A percentile compares a stretch with the other conserved stretches of the same genome.
Conservation (phyloP, 2,329 filamentous ascomycete species). For the Phialophora expanda region DNA sequence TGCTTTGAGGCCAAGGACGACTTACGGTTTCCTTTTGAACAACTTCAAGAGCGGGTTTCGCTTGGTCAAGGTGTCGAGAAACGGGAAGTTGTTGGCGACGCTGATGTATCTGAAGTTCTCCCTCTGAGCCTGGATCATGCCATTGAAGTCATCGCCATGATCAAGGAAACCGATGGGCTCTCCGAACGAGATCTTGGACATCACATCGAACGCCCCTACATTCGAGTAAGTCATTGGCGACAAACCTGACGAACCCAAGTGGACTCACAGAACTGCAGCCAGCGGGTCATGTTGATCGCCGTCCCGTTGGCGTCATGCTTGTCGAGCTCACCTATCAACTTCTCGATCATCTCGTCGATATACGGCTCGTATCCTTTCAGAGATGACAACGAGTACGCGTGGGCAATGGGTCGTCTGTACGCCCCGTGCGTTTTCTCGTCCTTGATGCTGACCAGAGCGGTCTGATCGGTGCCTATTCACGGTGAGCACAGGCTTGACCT, state of each 20-base stretch:
- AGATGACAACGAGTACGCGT: constrained; percentile 10
- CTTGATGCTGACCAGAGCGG: constrained; percentile 19
- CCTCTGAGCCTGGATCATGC: constrained; percentile 16
- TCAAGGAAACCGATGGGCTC: constrained; percentile 18
- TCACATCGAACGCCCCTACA: constrained; percentile 16
- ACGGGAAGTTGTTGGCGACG: constrained; percentile 17
- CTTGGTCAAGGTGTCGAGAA: constrained; percentile 17
- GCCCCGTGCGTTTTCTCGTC: constrained; percentile 16
- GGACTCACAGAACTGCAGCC: constrained; percentile 17
- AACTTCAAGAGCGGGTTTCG: constrained; percentile 10
- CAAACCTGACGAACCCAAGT: neutral
- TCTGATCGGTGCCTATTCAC: constrained; percentile 14
- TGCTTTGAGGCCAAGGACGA: neutral
- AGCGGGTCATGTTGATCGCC: constrained; percentile 19
- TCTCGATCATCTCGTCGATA: constrained; percentile 18
- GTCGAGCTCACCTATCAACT: constrained; percentile 15
- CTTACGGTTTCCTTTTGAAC: constrained; percentile 14
- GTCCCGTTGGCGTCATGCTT: constrained; percentile 16
- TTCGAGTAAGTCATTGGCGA: neutral
- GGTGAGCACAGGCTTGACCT: neutral
- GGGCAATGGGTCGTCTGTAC: constrained; percentile 18
- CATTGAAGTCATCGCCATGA: constrained; percentile 18
- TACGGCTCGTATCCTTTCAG: constrained; percentile 19
- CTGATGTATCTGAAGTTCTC: constrained; percentile 22
- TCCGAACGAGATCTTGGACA: constrained; percentile 22